A percentile compares a stretch with the other conserved stretches of the same genome.
These are phyloP conservation scores for Quercus lobata DNA, from an alignment of 331 rosid genomes.

Conservation along the genomic window DNA sequence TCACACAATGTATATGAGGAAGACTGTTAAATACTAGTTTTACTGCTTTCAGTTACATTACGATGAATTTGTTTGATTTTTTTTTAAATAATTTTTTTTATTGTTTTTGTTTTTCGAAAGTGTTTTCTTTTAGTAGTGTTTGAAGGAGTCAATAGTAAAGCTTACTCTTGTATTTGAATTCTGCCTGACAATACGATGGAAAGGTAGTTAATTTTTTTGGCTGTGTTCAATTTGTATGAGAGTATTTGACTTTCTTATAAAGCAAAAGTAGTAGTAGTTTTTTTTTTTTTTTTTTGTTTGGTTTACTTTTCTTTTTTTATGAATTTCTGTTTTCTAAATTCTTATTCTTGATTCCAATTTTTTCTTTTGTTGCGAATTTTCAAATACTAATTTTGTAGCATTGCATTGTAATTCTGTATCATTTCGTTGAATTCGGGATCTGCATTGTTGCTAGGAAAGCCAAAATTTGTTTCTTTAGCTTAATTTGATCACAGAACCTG, in stretches of 20 bases:
- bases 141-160: neutral
- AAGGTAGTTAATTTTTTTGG: neutral
- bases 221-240: constrained; percentile 15
- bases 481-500: neutral
- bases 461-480: neutral
- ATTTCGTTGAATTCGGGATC: constrained; percentile 4
- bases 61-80: constrained; percentile 7
- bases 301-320: neutral
- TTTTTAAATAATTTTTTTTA: neutral
- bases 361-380: neutral
- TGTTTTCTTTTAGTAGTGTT: neutral
- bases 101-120: neutral
- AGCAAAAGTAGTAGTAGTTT: neutral
- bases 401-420: constrained; percentile 6
- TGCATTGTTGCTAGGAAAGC: constrained; percentile 25
- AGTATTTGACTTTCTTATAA: constrained; percentile 13
- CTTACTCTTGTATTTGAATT: neutral
- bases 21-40: constrained; percentile 15
- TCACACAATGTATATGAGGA: constrained; percentile 39
- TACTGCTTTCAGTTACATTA: constrained; percentile 9
- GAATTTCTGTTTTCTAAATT: neutral
- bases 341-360: neutral
- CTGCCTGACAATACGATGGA: neutral
- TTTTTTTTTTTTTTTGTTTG: neutral
- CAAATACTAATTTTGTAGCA: neutral